Evolutionary conservation across 768 basidiomycete species (phyloP).

Genomic region (Cystoderma amianthinum): DNA sequence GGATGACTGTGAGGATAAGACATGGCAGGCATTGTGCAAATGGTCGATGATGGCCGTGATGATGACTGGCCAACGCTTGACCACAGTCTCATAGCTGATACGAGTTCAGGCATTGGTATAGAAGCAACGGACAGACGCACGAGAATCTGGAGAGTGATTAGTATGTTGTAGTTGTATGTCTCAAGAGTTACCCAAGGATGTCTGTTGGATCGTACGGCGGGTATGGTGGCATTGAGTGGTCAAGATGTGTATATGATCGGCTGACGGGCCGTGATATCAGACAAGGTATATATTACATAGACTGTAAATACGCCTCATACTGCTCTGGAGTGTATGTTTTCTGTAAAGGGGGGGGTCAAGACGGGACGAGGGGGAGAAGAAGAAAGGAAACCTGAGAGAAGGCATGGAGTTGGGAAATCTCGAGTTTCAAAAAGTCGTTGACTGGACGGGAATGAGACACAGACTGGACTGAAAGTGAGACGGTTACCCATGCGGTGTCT

Average conservation of each 20-base stretch:
- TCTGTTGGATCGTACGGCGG: constrained; percentile 74
- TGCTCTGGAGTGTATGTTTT: constrained; percentile 72
- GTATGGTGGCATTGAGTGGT: constrained; percentile 31
- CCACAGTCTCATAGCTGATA: constrained; percentile 73
- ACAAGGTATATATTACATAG: background rate
- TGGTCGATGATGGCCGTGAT: constrained; percentile 76
- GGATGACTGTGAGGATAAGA: constrained; percentile 39
- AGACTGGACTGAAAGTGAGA: background rate
- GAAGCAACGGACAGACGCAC: constrained; percentile 27
- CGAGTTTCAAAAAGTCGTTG: constrained; percentile 65
- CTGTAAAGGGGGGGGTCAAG: constrained; percentile 22
- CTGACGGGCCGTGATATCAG: background rate
- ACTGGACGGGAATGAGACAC: constrained; percentile 31
- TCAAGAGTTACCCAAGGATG: constrained; percentile 48
- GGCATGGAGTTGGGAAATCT: constrained; percentile 80
- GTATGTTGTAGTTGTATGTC: too few species aligned
- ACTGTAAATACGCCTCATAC: constrained; percentile 39
- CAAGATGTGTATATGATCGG: background rate
- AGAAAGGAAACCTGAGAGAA: constrained; percentile 67
- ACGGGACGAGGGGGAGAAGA: background rate
- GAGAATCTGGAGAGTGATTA: too few species aligned
- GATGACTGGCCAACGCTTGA: constrained; percentile 80
- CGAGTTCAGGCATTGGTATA: background rate
- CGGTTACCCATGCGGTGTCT: constrained; percentile 63
- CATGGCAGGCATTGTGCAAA: constrained; percentile 63